Evolutionary conservation across 75 land plant genomes (phyloP), one percentile per base, ranked within the genome.

Genomic region (Selaginella moellendorffii): DNA sequence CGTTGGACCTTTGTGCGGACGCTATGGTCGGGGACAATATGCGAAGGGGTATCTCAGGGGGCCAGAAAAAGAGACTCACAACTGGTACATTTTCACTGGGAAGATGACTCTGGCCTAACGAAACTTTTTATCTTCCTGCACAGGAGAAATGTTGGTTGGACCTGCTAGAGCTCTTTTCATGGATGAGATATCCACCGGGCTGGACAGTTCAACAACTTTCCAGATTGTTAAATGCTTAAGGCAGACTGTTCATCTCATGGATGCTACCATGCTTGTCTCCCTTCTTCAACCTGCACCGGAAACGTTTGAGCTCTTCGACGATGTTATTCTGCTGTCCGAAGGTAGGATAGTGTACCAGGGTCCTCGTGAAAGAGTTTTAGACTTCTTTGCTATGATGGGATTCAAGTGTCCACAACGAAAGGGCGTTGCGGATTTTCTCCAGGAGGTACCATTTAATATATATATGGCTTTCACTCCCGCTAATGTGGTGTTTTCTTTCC

Each of bases 311-410:
- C 31, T 84, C 46, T 86, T 86, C 61, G 87, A 84, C 76, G 87
- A 84, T 31, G 67, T n/a, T 21, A 75, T 87, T 30, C 70, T 87
- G 10, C 64, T 87, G 53, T 84, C 88, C 1, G 91, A 87, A 30
- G 91, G 91, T 2, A 72, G 75, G 73, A 79, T 87, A 26, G 85
- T 87, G 20, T 84, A 87, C 65, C 88, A 84, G 65, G 91, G 91
- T 61, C 91, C 91, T 27, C 69, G 91, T 0, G 85, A 75, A 28
- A 64, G 71, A 61, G 69, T 82, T 8, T n/a, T 85, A n/a, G 85
- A 84, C 21, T 87, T 87, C 79, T 87, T 87, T 56, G 77, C 81
- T 54, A 68, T 70, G 46, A 75, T 80, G 26, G 91, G 91, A 0
- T 87, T 87, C 74, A 54, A 25, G 1, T 84, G 91, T 36, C 91